Percentiles rank a stretch among this genome's conserved stretches.
Evolutionary conservation across 2,329 filamentous ascomycete species (phyloP).

Genomic region (Hypocrella siamensis): DNA sequence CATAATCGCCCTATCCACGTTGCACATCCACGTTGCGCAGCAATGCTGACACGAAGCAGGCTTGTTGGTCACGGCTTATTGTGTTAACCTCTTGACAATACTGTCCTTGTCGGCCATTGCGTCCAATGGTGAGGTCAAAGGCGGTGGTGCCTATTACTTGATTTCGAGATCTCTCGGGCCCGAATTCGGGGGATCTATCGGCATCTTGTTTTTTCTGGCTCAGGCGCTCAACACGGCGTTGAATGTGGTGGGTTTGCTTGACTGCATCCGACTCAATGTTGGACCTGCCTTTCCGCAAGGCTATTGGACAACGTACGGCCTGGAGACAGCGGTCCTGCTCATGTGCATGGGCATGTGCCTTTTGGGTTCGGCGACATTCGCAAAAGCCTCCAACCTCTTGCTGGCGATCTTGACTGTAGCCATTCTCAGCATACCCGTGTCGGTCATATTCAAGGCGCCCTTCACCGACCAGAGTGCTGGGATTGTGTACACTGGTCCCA

Average conservation of each 20-base stretch:
- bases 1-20: no score
- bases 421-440: constrained; percentile 69
- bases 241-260: constrained; percentile 74
- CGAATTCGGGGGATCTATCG: constrained; percentile 80
- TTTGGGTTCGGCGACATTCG: constrained; percentile 65
- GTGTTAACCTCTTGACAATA: constrained; percentile 69
- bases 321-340: constrained; percentile 55
- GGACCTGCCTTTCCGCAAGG: constrained; percentile 50
- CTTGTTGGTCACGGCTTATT: constrained; percentile 60
- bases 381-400: constrained; percentile 64
- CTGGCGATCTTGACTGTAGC: constrained; percentile 55
- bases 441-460: constrained; percentile 50
- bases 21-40: no score
- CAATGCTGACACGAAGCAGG: constrained; percentile 23
- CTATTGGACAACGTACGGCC: constrained; percentile 64
- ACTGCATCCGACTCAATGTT: constrained; percentile 66
- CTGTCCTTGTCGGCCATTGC: constrained; percentile 80
- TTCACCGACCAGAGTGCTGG: constrained; percentile 47
- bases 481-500: constrained; percentile 67
- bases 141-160: constrained; percentile 76
- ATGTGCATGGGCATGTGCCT: constrained; percentile 63
- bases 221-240: constrained; percentile 75
- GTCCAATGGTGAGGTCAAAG: constrained; percentile 77
- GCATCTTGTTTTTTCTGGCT: constrained; percentile 81
- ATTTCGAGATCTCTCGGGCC: constrained; percentile 76